Percentiles rank a stretch among this genome's conserved stretches.
phyloP scores from a whole-genome alignment of 768 basidiomycete species.

The Leccinum variicolor region DNA sequence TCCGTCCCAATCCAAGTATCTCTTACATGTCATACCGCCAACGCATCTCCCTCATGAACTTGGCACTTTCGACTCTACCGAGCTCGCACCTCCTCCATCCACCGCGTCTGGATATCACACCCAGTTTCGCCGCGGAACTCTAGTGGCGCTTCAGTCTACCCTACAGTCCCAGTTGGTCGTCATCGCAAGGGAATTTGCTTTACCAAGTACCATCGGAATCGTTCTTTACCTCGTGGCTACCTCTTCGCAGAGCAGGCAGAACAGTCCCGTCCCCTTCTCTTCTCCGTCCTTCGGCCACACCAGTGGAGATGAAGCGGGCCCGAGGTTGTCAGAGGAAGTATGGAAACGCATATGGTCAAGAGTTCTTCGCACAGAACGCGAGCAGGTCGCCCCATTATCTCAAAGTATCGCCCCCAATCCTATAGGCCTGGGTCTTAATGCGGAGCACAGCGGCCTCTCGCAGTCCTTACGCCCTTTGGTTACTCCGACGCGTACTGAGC shows the following conservation, averaged over 20 bases:
- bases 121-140: slow-evolving; percentile 78
- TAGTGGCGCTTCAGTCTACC: slow-evolving; percentile 82
- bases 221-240: slow-evolving; percentile 73
- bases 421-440: slow-evolving; percentile 43
- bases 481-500: slow-evolving; percentile 40
- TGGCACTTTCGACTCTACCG: slow-evolving; percentile 37
- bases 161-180: slow-evolving; percentile 79
- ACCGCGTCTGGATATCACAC: slow-evolving; percentile 73
- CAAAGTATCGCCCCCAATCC: slow-evolving; percentile 37
- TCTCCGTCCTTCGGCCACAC: slow-evolving; percentile 22
- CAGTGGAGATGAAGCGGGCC: slow-evolving; percentile 60
- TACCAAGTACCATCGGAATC: slow-evolving; percentile 83
- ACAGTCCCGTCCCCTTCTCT: slow-evolving; percentile 16
- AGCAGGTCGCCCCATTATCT: slow-evolving; percentile 32
- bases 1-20: slow-evolving; percentile 55
- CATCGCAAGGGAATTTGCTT: slow-evolving; percentile 90
- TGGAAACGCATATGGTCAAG: slow-evolving; percentile 87
- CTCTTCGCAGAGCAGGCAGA: slow-evolving; percentile 19
- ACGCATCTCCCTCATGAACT: slow-evolving; percentile 64
- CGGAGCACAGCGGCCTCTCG: slow-evolving; percentile 31
- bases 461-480: slow-evolving; percentile 45
- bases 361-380: slow-evolving; percentile 61
- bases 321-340: slow-evolving; percentile 80
- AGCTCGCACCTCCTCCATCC: slow-evolving; percentile 50
- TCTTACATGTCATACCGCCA: slow-evolving; percentile 85